Base-by-base conservation (phyloP, 371 early-diverging fungal genomes). In the Syncephalastrum monosporum region DNA sequence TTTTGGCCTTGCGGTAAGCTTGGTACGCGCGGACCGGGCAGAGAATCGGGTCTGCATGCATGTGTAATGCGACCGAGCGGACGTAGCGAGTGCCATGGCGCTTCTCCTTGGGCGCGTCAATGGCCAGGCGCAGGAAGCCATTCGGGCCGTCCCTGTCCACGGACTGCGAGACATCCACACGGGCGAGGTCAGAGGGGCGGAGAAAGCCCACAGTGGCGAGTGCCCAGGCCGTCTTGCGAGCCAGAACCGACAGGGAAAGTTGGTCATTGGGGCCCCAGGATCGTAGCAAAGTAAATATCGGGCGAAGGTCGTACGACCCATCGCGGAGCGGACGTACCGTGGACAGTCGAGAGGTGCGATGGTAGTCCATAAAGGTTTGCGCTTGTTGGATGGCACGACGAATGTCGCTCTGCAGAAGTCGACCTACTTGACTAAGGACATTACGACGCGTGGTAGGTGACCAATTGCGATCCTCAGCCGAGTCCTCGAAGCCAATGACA, bases 191-290 rank as follows among this genome's bases (percentile, higher is more conserved):
- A 6, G 65, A 55, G 7, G 68, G 67, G 5, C 64, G 56, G 6
- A 72, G 42, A 45, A 72, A 72, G 10, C 63, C 61, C n/a, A 29
- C 43, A 47, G 68, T 58, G 0, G 54, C 57, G 2, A 69, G 47
- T 0, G 63, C 50, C 53, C 61, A 68, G 33, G 53, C 57, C 14
- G 60, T 57, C 29, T 63, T 68, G 12, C 50, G 43, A 5, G 67
- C 60, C n/a, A 58, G 60, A 45, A 14, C 14, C 3, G 25, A 27
- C 3, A 15, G 17, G 3, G 44, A 25, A 25, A 47, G 25, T 14
- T n/a, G 17, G 41, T 38, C 5, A 44, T 49, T 55, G 27, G 48
- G 23, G 13, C 57, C 58, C 3, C 55, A 21, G 2, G 21, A 12
- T 4, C 15, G 14, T 0, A 63, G 10, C 45, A 51, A 29, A 2